Base-by-base conservation (phyloP, 768 basidiomycete species). In the Neoboletus brunneissimus region DNA sequence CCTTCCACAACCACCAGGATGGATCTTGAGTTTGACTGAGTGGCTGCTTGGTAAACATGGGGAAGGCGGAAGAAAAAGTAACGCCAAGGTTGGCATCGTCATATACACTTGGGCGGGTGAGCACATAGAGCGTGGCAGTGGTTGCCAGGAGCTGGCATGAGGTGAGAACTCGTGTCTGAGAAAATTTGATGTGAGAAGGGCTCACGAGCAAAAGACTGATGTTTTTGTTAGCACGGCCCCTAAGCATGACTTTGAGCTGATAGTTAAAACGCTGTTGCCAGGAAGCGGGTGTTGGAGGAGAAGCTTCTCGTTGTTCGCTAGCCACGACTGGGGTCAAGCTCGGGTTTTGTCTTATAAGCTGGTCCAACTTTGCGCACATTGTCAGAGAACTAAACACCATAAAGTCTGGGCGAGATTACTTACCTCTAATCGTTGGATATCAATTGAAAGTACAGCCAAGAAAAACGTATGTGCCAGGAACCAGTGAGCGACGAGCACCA, bases 401-500 rank as follows among this genome's bases (percentile, higher is more conserved):
- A 16, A 37, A 34, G 18, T 1, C 37, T 56, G 35, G 23, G 29
- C 8, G 6, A n/a, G 7, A 44, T 9, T 31, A 27, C 79, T 48
- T 64, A 85, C 87, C 76, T 96, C 96, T 25, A 99, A 74, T 45
- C 96, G 85, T 62, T 97, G 94, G 45, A 98, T 86, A 75, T 99
- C 96, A 62, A 99, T 97, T 0, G 93, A 94, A 23, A 99, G 76
- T 27, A 97, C 94, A 8, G 95, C 90, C 60, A 95, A 79, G 74
- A 96, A 98, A 75, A 98, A 96, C 0, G 94, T 97, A 67, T 97
- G 92, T 16, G 96, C 88, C 57, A 98, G 80, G 75, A 95, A 96
- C 94, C 94, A 98, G 70, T 98, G 95, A 16, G 94, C 94, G 31
- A 98, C 89, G 22, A 98, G 80, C 12, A 98, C 93, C 23, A 98